phyloP scores from a whole-genome alignment of 768 basidiomycete genomes.

The Suillus subluteus region DNA sequence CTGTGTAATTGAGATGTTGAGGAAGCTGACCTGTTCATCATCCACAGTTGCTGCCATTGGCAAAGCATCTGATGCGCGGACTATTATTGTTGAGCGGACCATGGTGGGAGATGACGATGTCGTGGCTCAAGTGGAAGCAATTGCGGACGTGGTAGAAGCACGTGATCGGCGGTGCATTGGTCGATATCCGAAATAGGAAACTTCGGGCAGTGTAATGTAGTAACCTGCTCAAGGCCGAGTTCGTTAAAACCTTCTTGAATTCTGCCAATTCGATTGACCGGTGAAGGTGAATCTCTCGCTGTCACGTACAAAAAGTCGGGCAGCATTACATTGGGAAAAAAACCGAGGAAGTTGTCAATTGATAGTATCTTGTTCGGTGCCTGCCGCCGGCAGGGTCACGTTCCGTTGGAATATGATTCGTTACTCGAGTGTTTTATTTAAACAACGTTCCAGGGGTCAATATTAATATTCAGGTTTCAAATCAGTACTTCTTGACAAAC shows the following conservation, averaged over 20 bases:
- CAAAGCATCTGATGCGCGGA: constrained; percentile 82
- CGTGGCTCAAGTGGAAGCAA: constrained; percentile 6
- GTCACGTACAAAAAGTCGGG: neutral
- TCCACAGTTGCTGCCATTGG: constrained; percentile 96
- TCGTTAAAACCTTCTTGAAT: neutral
- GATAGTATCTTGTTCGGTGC: neutral
- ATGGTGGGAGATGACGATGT: constrained; percentile 41
- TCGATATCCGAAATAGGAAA: neutral
- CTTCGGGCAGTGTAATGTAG: constrained; percentile 1
- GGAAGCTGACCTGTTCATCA: constrained; percentile 81
- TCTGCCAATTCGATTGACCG: neutral
- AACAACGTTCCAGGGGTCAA: neutral
- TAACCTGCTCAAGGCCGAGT: neutral
- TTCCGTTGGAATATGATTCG: constrained; percentile 6
- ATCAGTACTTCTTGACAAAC: neutral
- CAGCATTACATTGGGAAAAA: neutral
- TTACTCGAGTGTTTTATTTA: neutral
- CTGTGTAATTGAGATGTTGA: neutral
- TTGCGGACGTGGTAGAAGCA: constrained; percentile 1
- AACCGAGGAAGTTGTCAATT: neutral
- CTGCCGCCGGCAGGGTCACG: neutral
- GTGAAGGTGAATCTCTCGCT: constrained; percentile 1
- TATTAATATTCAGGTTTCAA: neutral
- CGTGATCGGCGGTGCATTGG: constrained; percentile 9
- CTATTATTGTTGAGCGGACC: constrained; percentile 88